Percentiles rank a stretch among this genome's conserved stretches.
Evolutionary conservation across 2,329 filamentous ascomycete species (phyloP).

Genomic region (Bipolaris gigantea): DNA sequence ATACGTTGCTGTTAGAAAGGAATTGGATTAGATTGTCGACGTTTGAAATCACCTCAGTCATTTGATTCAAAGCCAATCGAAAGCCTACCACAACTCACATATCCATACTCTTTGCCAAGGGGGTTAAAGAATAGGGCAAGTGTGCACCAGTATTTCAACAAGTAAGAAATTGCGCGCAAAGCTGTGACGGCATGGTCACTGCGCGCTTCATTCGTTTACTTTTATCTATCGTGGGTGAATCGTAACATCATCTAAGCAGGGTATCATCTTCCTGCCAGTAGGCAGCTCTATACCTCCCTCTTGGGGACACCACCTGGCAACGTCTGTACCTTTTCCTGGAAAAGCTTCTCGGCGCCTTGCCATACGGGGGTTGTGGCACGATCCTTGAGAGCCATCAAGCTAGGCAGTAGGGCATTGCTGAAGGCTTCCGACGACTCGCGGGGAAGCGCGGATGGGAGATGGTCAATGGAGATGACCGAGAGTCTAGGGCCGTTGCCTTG

Average conservation of each 20-base stretch:
- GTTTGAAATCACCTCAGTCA: too few species aligned
- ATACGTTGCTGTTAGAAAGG: too few species aligned
- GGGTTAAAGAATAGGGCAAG: too few species aligned
- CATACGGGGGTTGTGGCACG: conserved; percentile 75
- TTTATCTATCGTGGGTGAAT: neutral
- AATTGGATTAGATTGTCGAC: too few species aligned
- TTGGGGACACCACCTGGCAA: conserved; percentile 56
- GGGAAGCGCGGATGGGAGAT: conserved; percentile 66
- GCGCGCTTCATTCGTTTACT: neutral
- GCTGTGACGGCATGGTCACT: neutral
- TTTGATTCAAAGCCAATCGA: too few species aligned
- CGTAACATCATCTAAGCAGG: conserved; percentile 1
- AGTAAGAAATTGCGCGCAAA: neutral
- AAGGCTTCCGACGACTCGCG: conserved; percentile 87
- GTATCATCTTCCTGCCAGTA: neutral
- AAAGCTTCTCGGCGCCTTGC: conserved; percentile 80
- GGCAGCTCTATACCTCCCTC: conserved; percentile 29
- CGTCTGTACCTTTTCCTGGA: conserved; percentile 76
- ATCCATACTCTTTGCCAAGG: too few species aligned
- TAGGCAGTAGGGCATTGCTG: conserved; percentile 75
- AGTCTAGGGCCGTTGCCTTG: conserved; percentile 62
- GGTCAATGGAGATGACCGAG: conserved; percentile 70
- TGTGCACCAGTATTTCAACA: too few species aligned
- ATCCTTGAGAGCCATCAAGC: conserved; percentile 75
- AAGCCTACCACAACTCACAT: too few species aligned